Evolutionary conservation across 2,329 filamentous ascomycete genomes (phyloP).

Genomic region (Chaetothyriales sp.): DNA sequence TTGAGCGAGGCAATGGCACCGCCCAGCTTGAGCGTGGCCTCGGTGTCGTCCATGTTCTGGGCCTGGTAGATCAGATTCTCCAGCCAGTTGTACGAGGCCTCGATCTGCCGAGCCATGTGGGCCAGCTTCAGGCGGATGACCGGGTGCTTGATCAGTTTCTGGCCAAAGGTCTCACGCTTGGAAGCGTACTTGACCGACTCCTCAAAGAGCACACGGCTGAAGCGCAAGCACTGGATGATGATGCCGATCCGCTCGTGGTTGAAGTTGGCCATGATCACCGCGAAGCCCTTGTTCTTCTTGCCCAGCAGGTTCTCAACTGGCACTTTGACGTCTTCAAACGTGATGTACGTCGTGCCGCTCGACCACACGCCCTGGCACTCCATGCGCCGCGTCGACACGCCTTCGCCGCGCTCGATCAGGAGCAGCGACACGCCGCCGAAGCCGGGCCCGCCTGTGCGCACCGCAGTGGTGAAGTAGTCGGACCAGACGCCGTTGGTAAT

Average conservation of each 20-base stretch:
- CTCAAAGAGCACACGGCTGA: slow-evolving; percentile 92
- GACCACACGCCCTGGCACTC: slow-evolving; percentile 97
- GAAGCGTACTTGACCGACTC: slow-evolving; percentile 92
- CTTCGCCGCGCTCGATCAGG: slow-evolving; percentile 78
- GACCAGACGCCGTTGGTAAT: slow-evolving; percentile 96
- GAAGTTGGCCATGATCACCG: slow-evolving; percentile 97
- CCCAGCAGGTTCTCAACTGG: slow-evolving; percentile 97
- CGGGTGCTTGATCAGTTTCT: slow-evolving; percentile 89
- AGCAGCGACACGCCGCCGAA: slow-evolving; percentile 89
- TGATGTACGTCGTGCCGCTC: slow-evolving; percentile 89
- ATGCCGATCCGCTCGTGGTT: slow-evolving; percentile 99
- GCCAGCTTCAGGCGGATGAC: slow-evolving; percentile 96
- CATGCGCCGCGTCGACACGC: slow-evolving; percentile 88
- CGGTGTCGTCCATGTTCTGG: slow-evolving; percentile 78
- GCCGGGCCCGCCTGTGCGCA: slow-evolving; percentile 71
- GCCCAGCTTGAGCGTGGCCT: slow-evolving; percentile 90
- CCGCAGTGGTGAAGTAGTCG: slow-evolving; percentile 95
- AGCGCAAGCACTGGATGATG: slow-evolving; percentile 91
- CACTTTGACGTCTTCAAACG: slow-evolving; percentile 97
- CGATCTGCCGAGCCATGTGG: slow-evolving; percentile 95
- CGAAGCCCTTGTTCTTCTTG: slow-evolving; percentile 97
- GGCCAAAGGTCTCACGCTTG: slow-evolving; percentile 93
- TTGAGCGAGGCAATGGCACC: slow-evolving; percentile 89
- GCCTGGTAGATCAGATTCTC: slow-evolving; percentile 92
- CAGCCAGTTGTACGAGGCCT: slow-evolving; percentile 92